Evolutionary conservation across 1,284 basidiomycete genomes (phyloP), one percentile per base, ranked within the genome.

Genomic region (Pyrrhoderma noxium): DNA sequence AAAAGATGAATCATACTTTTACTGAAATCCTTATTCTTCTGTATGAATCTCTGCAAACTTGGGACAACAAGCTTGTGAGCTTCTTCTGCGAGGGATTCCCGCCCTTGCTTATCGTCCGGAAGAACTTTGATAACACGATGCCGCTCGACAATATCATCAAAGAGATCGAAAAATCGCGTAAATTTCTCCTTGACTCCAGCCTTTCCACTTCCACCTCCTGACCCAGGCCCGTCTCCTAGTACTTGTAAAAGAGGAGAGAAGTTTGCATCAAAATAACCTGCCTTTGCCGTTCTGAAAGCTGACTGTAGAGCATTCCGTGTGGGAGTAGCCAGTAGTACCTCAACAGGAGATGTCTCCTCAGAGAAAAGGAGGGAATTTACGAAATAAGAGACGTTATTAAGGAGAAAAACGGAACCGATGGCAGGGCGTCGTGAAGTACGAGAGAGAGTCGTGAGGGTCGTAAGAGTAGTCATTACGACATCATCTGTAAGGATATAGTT

Each of bases 21-120:
- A 64, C 85, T 88, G 59, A 89, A 88, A 57, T 89, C 86, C 64
- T 85, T 88, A 58, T 85, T 79, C 62, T 81, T 83, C 65, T 84
- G 81, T 53, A 76, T 77, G 61, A 89, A 89, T 53, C 79, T 67
- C 64, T 84, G 76, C 57, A 90, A 67, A 34, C 76, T 77, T 18
- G 87, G 85, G 8, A 89, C 76, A 18, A 89, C 80, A 7, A 90
- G 69, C 66, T 81, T 85, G 21, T 83, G 76, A 2, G 82, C 80
- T 63, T 89, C 88, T 38, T 87, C 85, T 43, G 70, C 74, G 22
- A 89, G 64, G 38, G 70, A 71, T 57, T 70, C 75, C 55, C 77
- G 70, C 14, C 72, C 77, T 2, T 77, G 76, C 8, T 67, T 67
- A 58, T 89, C 86, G 37, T 86, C 85, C 49, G 84, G 82, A 57